Conservation (phyloP, 495 filamentous ascomycete species). For the Trichoderma virens region DNA sequence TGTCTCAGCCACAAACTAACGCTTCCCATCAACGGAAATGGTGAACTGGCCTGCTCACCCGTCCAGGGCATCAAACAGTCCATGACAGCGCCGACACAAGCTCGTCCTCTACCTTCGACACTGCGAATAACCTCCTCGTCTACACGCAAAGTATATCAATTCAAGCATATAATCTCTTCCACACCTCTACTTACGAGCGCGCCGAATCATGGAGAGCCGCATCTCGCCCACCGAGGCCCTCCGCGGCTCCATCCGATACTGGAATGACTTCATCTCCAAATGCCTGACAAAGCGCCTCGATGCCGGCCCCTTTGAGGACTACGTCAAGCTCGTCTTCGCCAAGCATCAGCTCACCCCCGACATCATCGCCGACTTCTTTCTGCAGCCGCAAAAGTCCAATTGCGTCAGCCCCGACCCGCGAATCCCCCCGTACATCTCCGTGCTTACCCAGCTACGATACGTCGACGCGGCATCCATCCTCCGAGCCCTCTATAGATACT, state of each 20-base stretch:
- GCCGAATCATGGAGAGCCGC: not conserved
- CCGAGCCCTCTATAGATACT: constrained; percentile 51
- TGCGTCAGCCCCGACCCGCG: constrained; percentile 54
- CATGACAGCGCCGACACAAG: not conserved
- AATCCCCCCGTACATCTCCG: constrained; percentile 54
- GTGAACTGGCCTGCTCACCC: not conserved
- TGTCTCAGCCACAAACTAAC: not conserved
- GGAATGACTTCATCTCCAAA: constrained; percentile 39
- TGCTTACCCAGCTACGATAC: constrained; percentile 44
- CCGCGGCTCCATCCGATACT: constrained; percentile 16
- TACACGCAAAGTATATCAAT: too few relatives aligned
- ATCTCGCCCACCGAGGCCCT: not conserved
- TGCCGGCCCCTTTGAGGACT: constrained; percentile 36
- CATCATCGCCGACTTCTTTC: constrained; percentile 50
- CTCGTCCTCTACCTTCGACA: not conserved
- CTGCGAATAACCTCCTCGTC: not conserved
- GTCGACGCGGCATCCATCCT: constrained; percentile 52
- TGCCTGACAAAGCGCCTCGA: constrained; percentile 41
- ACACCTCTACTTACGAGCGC: not conserved
- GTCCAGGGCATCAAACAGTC: not conserved
- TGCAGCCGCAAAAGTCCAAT: constrained; percentile 44
- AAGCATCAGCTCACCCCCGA: constrained; percentile 37
- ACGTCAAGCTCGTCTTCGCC: constrained; percentile 29
- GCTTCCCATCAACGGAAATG: not conserved
- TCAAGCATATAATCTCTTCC: too few relatives aligned